These are phyloP conservation scores for Diaporthe sp. DNA, from an alignment of 2,329 filamentous ascomycete genomes.

Conservation along the genomic window DNA sequence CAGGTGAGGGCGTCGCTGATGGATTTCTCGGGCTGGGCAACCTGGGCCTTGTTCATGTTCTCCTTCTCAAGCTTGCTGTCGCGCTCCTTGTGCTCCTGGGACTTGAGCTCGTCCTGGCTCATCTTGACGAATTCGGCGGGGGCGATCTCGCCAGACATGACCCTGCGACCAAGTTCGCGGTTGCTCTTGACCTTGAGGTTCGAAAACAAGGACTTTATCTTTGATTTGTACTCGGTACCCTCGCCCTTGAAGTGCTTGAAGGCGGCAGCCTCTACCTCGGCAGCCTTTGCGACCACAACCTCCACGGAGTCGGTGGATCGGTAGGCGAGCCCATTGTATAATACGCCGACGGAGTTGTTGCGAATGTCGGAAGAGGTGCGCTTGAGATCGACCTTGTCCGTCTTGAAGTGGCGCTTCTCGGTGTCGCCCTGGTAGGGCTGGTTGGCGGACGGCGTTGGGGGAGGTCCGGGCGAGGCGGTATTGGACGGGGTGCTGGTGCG, in stretches of 20 bases:
- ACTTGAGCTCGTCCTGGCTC: constrained; percentile 92
- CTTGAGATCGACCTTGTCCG: constrained; percentile 83
- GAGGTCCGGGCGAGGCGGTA: constrained; percentile 65
- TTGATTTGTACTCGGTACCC: constrained; percentile 82
- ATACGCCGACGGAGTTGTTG: constrained; percentile 88
- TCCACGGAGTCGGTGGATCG: constrained; percentile 79
- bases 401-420: constrained; percentile 85
- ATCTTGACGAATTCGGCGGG: constrained; percentile 85
- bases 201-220: constrained; percentile 92
- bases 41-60: constrained; percentile 98
- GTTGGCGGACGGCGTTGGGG: constrained; percentile 50
- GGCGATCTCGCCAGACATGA: constrained; percentile 81
- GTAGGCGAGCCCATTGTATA: constrained; percentile 90
- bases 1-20: constrained; percentile 91
- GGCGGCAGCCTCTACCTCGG: constrained; percentile 88
- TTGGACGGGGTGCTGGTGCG: constrained; percentile 63
- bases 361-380: constrained; percentile 81
- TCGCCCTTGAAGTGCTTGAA: constrained; percentile 79
- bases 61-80: constrained; percentile 86
- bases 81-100: constrained; percentile 81
- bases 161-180: constrained; percentile 79
- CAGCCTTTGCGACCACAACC: constrained; percentile 78
- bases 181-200: constrained; percentile 97
- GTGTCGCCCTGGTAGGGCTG: constrained; percentile 73
- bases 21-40: constrained; percentile 90